A percentile compares a stretch with the other conserved stretches of the same genome.
Conservation (phyloP, 495 filamentous ascomycete species). For the Diplogelasinospora grovesii region DNA sequence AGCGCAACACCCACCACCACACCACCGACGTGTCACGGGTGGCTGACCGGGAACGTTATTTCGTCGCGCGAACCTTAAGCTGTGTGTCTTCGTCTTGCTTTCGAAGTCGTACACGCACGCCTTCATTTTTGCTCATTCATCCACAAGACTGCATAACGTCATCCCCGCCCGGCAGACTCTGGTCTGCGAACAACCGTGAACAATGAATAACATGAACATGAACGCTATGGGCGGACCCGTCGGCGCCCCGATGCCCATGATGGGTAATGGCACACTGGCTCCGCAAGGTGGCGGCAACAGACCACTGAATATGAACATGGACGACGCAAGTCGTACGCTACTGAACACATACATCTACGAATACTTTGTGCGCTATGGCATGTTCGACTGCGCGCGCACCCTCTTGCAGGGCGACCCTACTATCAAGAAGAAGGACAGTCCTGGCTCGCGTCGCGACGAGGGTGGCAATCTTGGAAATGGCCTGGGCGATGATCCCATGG, state of each 20-base stretch:
- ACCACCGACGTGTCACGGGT: conserved; percentile 20
- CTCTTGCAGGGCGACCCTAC: conserved; percentile 57
- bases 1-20: too few species aligned
- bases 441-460: conserved; percentile 56
- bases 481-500: conserved; percentile 72
- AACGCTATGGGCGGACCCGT: conserved; percentile 59
- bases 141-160: conserved; percentile 9
- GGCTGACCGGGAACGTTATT: conserved; percentile 14
- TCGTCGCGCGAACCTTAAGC: not conserved
- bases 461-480: conserved; percentile 63
- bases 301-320: conserved; percentile 18
- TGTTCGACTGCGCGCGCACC: conserved; percentile 72
- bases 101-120: not conserved
- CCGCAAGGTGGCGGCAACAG: conserved; percentile 19
- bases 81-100: too few species aligned
- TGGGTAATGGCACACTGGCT: conserved; percentile 54
- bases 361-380: conserved; percentile 78
- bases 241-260: conserved; percentile 59
- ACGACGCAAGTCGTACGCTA: conserved; percentile 36
- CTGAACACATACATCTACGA: conserved; percentile 98
- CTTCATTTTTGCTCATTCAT: not conserved
- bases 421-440: conserved; percentile 50
- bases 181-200: conserved; percentile 21
- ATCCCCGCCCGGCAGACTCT: conserved; percentile 21
- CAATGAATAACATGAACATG: conserved; percentile 70